Evolutionary conservation across 352 stramenopile genomes (phyloP), one percentile per base, ranked within the genome.

Genomic region (Phytophthora fragariae): DNA sequence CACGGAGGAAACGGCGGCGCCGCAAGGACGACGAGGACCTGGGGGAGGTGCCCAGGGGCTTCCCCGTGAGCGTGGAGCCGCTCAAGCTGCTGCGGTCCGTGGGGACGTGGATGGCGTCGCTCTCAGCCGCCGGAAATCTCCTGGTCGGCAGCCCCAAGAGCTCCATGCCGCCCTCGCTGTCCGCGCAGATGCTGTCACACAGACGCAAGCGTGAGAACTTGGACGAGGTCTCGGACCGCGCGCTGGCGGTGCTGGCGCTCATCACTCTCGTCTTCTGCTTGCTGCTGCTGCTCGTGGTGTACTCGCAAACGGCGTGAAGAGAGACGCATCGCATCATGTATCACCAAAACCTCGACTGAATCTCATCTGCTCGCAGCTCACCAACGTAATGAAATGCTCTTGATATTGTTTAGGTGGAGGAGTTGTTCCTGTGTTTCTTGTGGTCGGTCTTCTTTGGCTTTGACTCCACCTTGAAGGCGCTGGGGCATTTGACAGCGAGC

Each of bases 401-500:
- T 56, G 27, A 53, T 72, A 62, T 57, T 65, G 1, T 53, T 50
- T 11, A 59, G 17, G 59, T 60, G 33, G 35, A 41, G 10, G 5
- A 11, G 24, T 31, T 37, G 17, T 8, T 47, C 41, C 47, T 17
- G 24, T 29, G 44, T 47, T 66, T 72, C 63, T 72, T 76, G 41
- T 10, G 68, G 11, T 62, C 63, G 19, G 10, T 27, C 15, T 58
- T 55, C 27, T 56, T 58, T 47, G 59, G 69, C 37, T n/a, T 58
- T 50, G 8, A 56, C 1, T 63, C 52, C 5, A 72, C 50, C 21
- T 79, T 75, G 62, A 81, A 80, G 33, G 84, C 84, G 56, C 84
- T 92, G 11, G 86, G 88, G 73, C 88, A 95, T 10, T 69, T 61
- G 11, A 69, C 39, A 53, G 78, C 76, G 33, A 95, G 59, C 5